phyloP scores from a whole-genome alignment of 2,329 filamentous ascomycete species.

The Colletotrichum salicis region DNA sequence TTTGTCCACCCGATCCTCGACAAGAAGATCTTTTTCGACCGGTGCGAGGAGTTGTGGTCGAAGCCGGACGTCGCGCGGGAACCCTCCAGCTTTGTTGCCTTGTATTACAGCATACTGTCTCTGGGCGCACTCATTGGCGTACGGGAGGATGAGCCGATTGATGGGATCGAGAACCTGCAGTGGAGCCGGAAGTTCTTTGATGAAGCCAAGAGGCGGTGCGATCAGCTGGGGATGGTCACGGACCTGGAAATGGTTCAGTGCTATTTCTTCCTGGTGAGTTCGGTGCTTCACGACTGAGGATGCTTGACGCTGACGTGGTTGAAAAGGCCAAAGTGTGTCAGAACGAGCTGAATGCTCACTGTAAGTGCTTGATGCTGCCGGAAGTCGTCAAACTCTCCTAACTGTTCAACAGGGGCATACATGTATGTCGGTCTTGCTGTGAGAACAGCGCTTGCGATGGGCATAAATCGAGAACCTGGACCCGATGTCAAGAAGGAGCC shows the following conservation, averaged over 20 bases:
- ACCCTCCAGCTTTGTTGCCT: conserved; percentile 53
- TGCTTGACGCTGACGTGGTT: not conserved
- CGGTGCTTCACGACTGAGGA: not conserved
- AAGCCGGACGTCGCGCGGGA: conserved; percentile 36
- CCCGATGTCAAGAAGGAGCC: conserved; percentile 44
- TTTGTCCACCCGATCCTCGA: conserved; percentile 60
- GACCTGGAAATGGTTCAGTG: conserved; percentile 60
- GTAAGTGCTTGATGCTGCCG: conserved; percentile 41
- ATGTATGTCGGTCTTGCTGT: conserved; percentile 60
- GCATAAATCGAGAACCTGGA: conserved; percentile 55
- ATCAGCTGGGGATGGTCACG: conserved; percentile 53
- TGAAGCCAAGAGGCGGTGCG: conserved; percentile 51
- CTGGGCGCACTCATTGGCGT: conserved; percentile 57
- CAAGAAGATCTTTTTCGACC: conserved; percentile 53
- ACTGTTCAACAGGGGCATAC: conserved; percentile 48
- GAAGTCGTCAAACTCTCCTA: not conserved
- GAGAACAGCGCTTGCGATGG: conserved; percentile 57
- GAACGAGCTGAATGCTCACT: conserved; percentile 59
- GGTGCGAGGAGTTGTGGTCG: conserved; percentile 56
- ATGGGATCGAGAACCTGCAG: conserved; percentile 55
- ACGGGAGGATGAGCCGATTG: conserved; percentile 54
- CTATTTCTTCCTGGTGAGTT: conserved; percentile 54
- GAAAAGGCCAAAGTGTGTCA: conserved; percentile 56
- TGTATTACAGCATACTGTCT: conserved; percentile 59
- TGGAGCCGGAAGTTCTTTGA: conserved; percentile 59